phyloP scores from a whole-genome alignment of 805 yeast genomes.

The Ogataea sp. region DNA sequence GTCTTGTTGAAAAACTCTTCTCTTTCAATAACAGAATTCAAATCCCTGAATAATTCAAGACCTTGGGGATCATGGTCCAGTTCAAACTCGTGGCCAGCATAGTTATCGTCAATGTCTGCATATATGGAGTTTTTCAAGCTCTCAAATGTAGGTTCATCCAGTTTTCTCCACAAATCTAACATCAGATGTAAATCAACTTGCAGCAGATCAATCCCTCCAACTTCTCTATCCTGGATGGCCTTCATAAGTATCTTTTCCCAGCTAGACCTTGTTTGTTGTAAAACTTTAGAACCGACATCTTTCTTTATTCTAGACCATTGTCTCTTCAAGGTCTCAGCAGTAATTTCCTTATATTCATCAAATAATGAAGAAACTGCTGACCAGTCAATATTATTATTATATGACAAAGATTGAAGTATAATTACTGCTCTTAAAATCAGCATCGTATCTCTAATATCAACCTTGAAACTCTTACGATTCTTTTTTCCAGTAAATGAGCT shows the following conservation, averaged over 20 bases:
- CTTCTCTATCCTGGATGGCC: constrained; percentile 48
- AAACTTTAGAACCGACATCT: constrained; percentile 47
- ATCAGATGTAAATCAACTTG: constrained; percentile 43
- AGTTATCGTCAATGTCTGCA: constrained; percentile 38
- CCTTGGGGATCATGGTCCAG: constrained; percentile 20
- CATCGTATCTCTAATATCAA: constrained; percentile 32
- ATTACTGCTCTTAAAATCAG: constrained; percentile 56
- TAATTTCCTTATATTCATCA: constrained; percentile 23
- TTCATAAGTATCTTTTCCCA: constrained; percentile 62
- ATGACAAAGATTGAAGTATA: constrained; percentile 52
- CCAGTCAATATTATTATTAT: constrained; percentile 57
- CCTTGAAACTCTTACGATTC: constrained; percentile 11
- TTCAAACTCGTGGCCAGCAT: constrained; percentile 32
- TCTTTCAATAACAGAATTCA: constrained; percentile 61
- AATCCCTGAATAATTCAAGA: constrained; percentile 37
- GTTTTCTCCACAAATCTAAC: constrained; percentile 57
- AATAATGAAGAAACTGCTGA: constrained; percentile 44
- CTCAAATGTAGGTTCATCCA: constrained; percentile 12
- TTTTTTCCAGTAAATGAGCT: constrained; percentile 4
- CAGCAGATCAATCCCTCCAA: constrained; percentile 41
- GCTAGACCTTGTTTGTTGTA: constrained; percentile 41
- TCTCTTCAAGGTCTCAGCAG: constrained; percentile 39
- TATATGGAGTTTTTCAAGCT: constrained; percentile 28
- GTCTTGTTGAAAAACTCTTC: constrained; percentile 44
- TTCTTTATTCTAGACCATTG: constrained; percentile 68